Evolutionary conservation across 2,329 filamentous ascomycete species (phyloP), one percentile per base, ranked within the genome.

Genomic region (Coleophoma crateriformis): DNA sequence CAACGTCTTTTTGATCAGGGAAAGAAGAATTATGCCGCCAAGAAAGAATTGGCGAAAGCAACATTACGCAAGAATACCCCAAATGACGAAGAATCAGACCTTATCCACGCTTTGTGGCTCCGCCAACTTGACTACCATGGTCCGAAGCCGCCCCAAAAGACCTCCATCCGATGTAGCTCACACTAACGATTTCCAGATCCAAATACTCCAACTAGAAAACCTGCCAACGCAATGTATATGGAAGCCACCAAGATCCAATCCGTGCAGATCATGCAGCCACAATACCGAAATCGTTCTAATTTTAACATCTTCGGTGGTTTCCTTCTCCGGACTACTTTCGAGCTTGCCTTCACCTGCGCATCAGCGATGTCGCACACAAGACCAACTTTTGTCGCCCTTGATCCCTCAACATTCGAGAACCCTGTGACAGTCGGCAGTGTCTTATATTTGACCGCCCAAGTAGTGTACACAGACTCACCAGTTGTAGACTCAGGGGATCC

Each of bases 301-400:
- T 85, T 85, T 68, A 87, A 87, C 84, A 87, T 88, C 49, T 88
- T 88, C 59, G 85, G 85, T 48, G 85, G 85, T 12, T 87, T 84
- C 61, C 73, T 88, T 2, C 73, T 88, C 1, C 85, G 85, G 61
- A 79, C 84, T 54, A 84, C 83, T 0, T 88, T 87, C 56, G 85
- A 88, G 64, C 73, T 88, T 1, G 84, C 85, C 1, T 88, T 88
- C 67, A 87, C 83, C 58, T 85, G 83, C 60, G 83, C 82, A 2
- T 82, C 84, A 0, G 78, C 81, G 1, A 85, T 86, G 59, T 79
- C 84, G 0, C 84, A 87, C 61, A 74, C 77, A 1, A 73, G 84
- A 5, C 85, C 85, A 1, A 83, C 77, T 17, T 88, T 88, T 70
- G 70, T 88, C 34, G 82, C 81, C 1, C 74, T 88, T 22, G 85